These are phyloP conservation scores for Bolboschoenoplectus hybrid DNA, from an alignment of 202 grass and related monocot genomes.

Conservation along the genomic window DNA sequence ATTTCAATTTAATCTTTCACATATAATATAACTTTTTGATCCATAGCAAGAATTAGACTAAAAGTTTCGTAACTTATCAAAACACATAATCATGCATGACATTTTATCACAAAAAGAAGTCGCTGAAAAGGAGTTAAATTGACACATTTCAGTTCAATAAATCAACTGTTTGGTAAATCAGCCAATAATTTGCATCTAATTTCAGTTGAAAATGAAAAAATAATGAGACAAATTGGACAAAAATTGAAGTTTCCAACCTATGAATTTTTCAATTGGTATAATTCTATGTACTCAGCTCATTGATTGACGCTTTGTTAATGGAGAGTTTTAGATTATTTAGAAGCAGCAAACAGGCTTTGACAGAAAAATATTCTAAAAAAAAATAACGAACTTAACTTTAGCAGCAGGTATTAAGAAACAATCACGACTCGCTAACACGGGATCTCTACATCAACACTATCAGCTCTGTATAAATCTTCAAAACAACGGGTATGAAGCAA, in stretches of 20 bases:
- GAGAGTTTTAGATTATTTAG: neutral
- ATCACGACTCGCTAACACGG: neutral
- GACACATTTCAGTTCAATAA: neutral
- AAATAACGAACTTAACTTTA: neutral
- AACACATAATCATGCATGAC: no score
- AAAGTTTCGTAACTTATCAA: no score
- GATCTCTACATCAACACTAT: conserved; percentile 1
- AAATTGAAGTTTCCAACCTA: no score
- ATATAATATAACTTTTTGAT: no score
- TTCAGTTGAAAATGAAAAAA: neutral
- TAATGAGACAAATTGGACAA: neutral
- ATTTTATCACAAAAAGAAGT: no score
- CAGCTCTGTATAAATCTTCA: neutral
- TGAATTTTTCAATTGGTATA: no score
- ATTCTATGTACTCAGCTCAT: no score
- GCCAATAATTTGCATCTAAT: neutral
- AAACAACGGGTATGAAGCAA: neutral
- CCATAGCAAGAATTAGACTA: no score
- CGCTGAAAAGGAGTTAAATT: neutral
- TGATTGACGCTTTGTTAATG: neutral
- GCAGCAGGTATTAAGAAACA: neutral
- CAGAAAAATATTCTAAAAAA: neutral
- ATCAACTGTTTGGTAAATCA: neutral
- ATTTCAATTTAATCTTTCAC: no score
- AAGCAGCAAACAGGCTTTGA: neutral